Conservation (phyloP, 2,329 filamentous ascomycete genomes). For the Sclerotinia glacialis region DNA sequence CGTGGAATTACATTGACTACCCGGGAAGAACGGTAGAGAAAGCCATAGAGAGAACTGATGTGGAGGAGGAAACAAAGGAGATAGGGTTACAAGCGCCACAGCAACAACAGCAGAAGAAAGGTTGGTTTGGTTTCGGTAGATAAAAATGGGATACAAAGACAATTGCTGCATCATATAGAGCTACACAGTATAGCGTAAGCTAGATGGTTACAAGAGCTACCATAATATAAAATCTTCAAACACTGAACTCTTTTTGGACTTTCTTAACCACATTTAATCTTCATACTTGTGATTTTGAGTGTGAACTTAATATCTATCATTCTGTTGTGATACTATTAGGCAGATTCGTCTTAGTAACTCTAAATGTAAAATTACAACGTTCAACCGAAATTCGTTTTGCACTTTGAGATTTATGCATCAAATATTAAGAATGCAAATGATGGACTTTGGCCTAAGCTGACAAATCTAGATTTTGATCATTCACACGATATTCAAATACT, state of each 20-base stretch:
- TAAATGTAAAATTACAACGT: too few relatives aligned
- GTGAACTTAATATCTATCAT: not conserved
- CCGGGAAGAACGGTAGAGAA: slow-evolving; percentile 56
- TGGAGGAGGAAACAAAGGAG: slow-evolving; percentile 24
- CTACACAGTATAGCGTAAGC: not conserved
- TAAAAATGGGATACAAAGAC: slow-evolving; percentile 18
- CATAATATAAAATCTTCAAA: not conserved
- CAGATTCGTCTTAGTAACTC: too few relatives aligned
- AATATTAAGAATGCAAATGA: too few relatives aligned
- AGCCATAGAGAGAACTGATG: slow-evolving; percentile 33
- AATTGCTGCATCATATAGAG: slow-evolving; percentile 1
- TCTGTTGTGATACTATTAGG: too few relatives aligned
- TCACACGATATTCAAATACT: not conserved
- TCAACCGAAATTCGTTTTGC: too few relatives aligned
- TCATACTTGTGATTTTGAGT: not conserved
- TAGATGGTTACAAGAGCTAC: not conserved
- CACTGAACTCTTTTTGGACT: not conserved
- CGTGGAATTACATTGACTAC: slow-evolving; percentile 97
- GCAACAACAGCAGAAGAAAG: slow-evolving; percentile 58
- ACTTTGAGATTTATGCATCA: too few relatives aligned
- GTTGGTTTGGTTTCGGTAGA: slow-evolving; percentile 70
- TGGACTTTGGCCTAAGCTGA: too few relatives aligned
- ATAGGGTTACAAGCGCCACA: slow-evolving; percentile 37
- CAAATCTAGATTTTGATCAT: not conserved
- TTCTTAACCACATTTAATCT: not conserved